phyloP scores from a whole-genome alignment of 176 grass and related monocot species.

The Cenchrus purpureus region DNA sequence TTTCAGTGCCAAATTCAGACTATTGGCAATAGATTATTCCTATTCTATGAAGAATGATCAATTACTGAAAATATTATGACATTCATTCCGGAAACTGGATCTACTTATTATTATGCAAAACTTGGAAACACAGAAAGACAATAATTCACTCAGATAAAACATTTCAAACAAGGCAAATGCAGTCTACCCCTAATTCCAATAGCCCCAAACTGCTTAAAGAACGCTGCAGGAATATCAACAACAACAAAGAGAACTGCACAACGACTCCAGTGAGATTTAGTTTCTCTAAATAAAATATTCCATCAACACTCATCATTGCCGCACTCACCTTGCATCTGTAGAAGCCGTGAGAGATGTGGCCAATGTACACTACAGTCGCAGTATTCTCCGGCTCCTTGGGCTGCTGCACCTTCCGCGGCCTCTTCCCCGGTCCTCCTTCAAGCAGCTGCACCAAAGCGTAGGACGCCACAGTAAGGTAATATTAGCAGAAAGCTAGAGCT shows the following conservation, averaged over 20 bases:
- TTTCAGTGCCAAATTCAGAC: no score
- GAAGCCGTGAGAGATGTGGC: slow-evolving; percentile 93
- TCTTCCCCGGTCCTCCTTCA: slow-evolving; percentile 59
- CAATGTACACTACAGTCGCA: slow-evolving; percentile 77
- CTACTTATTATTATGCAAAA: no score
- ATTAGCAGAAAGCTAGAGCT: not conserved
- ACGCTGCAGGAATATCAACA: slow-evolving; percentile 47
- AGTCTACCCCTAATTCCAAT: not conserved
- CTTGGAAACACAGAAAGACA: no score
- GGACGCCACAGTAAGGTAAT: not conserved
- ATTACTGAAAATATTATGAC: no score
- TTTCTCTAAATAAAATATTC: not conserved
- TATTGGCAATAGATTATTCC: no score
- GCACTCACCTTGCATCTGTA: slow-evolving; percentile 85
- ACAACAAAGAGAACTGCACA: not conserved
- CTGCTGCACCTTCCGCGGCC: slow-evolving; percentile 42
- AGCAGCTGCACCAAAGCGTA: slow-evolving; percentile 54
- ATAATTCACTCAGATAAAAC: not conserved
- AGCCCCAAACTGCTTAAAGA: slow-evolving; percentile 87
- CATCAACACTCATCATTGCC: not conserved
- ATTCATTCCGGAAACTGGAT: no score
- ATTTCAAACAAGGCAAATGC: not conserved
- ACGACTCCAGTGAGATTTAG: not conserved
- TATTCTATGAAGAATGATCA: no score
- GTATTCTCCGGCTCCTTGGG: slow-evolving; percentile 62